Evolutionary conservation across 2,329 filamentous ascomycete species (phyloP), one percentile per base, ranked within the genome.

Genomic region (Davidsoniella virescens): DNA sequence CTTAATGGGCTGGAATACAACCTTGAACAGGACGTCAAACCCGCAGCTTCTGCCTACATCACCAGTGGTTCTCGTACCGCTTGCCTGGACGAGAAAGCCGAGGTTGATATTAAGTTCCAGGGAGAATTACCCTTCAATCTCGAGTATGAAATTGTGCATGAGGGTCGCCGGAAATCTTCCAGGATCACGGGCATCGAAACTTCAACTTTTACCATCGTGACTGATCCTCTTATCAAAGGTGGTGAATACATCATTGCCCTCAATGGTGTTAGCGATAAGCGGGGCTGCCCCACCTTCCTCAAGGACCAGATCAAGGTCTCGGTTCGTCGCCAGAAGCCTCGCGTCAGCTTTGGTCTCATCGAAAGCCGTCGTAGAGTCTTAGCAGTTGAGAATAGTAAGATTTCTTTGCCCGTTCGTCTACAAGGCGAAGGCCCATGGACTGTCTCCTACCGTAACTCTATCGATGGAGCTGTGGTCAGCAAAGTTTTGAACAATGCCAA

Each of bases 91-190:
- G 82, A 94, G 51, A 72, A 80, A 17, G 78, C 88, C 5, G 75
- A 80, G 29, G 77, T 92, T 25, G 78, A 86, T 51, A 78, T 95
- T 38, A 65, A 72, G 47, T 74, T 96, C 40, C 70, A 78, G 43
- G 92, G 93, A 40, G 87, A 96, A 58, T 73, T 80, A 16, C 92
- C 93, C 0, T 96, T 90, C 71, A 83, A 73, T 18, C 67, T 98
- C 38, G 87, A 96, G 61, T 98, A 94, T 68, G 92, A 96, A 64
- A 70, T 95, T 39, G 76, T 95, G 6, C 85, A 96, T 64, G 84
- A 87, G 50, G 88, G 88, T 50, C 93, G 84, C 65, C 78, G 88
- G 49, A 80, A 77, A 55, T 82, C 84, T 47, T 74, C 82, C 57
- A 75, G 73, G 50, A 70, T 78, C 23, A 70, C 75, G 1, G 70